Evolutionary conservation across 169 alveolate genomes (phyloP).

Genomic region (Eimeria falciformis): DNA sequence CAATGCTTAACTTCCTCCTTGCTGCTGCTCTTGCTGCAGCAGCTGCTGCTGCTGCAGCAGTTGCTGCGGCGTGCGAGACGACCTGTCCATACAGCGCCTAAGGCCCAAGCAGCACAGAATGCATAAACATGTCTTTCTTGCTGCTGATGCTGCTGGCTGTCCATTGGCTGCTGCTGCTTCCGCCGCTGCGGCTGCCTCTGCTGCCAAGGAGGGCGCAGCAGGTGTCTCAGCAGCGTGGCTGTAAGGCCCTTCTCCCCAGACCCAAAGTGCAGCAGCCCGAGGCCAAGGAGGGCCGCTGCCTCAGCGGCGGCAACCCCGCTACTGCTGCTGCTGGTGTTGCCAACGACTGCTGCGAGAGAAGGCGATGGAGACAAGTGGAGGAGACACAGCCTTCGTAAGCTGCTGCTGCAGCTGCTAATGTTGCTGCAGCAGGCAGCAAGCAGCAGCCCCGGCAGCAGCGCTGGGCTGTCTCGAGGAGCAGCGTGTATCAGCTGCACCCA

Average conservation of each 20-base stretch:
- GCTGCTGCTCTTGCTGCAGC: not conserved
- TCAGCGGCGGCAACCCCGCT: not conserved
- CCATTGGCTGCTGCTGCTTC: slow-evolving; percentile 1
- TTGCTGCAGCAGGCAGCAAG: slow-evolving; percentile 2
- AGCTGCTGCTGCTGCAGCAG: not conserved
- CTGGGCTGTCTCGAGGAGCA: not conserved
- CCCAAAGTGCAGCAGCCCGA: not conserved
- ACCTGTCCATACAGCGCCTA: not conserved
- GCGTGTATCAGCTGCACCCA: not conserved
- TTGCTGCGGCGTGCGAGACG: not conserved
- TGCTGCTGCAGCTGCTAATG: not conserved
- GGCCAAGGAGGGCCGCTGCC: not conserved
- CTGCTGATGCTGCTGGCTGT: no score
- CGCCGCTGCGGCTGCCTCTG: not conserved
- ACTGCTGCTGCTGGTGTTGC: not conserved
- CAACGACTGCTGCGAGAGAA: not conserved
- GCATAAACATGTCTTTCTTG: not conserved
- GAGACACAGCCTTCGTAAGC: not conserved
- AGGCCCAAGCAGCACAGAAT: not conserved
- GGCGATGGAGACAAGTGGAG: not conserved
- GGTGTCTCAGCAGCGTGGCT: not conserved
- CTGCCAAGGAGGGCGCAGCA: not conserved
- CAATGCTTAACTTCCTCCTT: not conserved
- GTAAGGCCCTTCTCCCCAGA: not conserved
- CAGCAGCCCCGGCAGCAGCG: slow-evolving; percentile 3